These are phyloP conservation scores for Paracoccidioides lutzii DNA, from an alignment of 2,329 filamentous ascomycete genomes.

Conservation along the genomic window DNA sequence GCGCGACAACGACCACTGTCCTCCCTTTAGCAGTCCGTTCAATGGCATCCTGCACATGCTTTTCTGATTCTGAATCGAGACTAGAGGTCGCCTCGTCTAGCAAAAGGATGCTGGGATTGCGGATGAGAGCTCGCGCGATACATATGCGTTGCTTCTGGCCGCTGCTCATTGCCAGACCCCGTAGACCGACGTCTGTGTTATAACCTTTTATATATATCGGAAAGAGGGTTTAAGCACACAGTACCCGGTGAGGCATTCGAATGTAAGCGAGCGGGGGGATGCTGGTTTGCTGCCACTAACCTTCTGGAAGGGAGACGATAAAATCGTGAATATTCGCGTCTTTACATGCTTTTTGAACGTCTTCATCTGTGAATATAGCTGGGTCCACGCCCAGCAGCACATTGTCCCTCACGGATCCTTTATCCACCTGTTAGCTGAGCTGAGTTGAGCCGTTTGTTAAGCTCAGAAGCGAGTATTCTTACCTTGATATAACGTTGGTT, in stretches of 20 bases:
- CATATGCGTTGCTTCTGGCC: constrained; percentile 46
- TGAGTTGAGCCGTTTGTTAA: not conserved
- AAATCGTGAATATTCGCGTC: constrained; percentile 43
- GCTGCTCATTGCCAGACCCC: constrained; percentile 39
- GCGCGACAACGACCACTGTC: constrained; percentile 64
- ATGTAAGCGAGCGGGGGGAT: not conserved
- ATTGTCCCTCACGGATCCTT: constrained; percentile 32
- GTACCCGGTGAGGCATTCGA: not conserved
- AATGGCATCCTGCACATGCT: constrained; percentile 55
- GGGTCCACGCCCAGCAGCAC: constrained; percentile 34
- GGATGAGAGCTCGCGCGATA: constrained; percentile 43
- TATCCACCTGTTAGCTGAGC: constrained; percentile 3
- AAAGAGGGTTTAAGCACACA: not conserved
- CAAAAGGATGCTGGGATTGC: constrained; percentile 40
- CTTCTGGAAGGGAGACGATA: constrained; percentile 39
- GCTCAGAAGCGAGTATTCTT: not conserved
- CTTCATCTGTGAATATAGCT: constrained; percentile 24
- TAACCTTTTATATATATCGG: constrained; percentile 21
- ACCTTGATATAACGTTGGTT: constrained; percentile 34
- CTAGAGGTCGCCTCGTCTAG: constrained; percentile 48
- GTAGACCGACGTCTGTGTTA: constrained; percentile 36
- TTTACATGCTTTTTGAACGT: constrained; percentile 35
- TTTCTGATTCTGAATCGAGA: constrained; percentile 54
- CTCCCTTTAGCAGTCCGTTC: constrained; percentile 48
- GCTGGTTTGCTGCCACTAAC: constrained; percentile 2